These are phyloP conservation scores for Plasmodium berghei DNA, from an alignment of 169 alveolate genomes.

Conservation along the genomic window DNA sequence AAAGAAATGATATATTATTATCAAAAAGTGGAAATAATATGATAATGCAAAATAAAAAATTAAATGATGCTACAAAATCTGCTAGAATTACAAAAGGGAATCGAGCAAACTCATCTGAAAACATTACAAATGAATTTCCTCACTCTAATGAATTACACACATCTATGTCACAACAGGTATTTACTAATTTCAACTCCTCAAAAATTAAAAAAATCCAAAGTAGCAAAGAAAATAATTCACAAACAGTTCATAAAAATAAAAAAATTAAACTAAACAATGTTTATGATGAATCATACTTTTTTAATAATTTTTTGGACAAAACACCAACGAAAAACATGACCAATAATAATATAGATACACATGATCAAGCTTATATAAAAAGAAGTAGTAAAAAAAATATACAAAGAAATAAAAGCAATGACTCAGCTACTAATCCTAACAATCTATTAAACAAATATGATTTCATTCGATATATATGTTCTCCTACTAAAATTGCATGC, in stretches of 20 bases:
- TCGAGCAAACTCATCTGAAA: too few relatives aligned
- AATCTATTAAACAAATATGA: slow-evolving; percentile 60
- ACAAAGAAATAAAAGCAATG: slow-evolving; percentile 2
- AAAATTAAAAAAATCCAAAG: slow-evolving; percentile 6
- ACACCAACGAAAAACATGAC: slow-evolving; percentile 36
- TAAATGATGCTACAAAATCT: too few relatives aligned
- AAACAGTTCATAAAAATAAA: slow-evolving; percentile 3
- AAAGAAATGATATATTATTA: neutral
- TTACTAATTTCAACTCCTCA: neutral
- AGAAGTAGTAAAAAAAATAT: slow-evolving; percentile 1
- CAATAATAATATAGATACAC: slow-evolving; percentile 3
- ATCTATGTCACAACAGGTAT: too few relatives aligned
- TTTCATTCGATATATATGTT: slow-evolving; percentile 68
- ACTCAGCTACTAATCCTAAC: neutral
- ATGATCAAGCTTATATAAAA: neutral
- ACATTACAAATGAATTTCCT: too few relatives aligned
- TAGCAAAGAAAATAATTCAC: neutral
- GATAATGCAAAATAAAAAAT: too few relatives aligned
- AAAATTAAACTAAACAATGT: slow-evolving; percentile 11
- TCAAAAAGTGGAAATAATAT: too few relatives aligned
- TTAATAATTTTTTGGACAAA: slow-evolving; percentile 22
- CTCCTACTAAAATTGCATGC: slow-evolving; percentile 33
- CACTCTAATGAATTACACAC: too few relatives aligned
- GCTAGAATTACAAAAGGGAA: too few relatives aligned
- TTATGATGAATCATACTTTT: slow-evolving; percentile 7